Conservation (phyloP, 148 eudicot species). For the Amaranthus cruentus region DNA sequence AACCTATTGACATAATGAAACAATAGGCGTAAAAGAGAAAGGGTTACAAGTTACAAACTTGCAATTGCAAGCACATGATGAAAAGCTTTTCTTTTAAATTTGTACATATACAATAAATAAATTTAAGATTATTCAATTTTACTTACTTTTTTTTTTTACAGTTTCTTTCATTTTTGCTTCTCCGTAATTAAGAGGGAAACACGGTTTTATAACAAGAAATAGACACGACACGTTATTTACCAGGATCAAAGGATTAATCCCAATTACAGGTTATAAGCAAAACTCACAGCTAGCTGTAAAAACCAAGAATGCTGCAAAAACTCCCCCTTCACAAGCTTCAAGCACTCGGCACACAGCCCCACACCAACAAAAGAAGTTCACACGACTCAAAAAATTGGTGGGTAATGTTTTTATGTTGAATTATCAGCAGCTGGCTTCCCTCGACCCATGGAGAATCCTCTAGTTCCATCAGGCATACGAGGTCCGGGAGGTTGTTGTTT, state of each 20-base stretch:
- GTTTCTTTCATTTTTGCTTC: neutral
- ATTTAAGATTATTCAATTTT: neutral
- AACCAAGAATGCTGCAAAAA: conserved; percentile 6
- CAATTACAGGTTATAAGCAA: conserved; percentile 12
- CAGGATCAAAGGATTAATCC: conserved; percentile 11
- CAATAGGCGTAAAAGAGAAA: too few relatives aligned
- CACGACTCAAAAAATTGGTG: conserved; percentile 4
- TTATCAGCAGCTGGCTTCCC: conserved; percentile 66
- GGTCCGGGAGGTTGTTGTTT: conserved; percentile 86
- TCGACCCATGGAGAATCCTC: conserved; percentile 94
- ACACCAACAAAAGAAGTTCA: conserved; percentile 15
- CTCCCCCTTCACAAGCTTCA: conserved; percentile 11
- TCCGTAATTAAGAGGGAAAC: conserved; percentile 2
- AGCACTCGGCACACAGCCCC: conserved; percentile 23
- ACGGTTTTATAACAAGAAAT: conserved; percentile 15
- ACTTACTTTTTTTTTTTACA: neutral
- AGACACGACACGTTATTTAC: conserved; percentile 20
- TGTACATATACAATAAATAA: too few relatives aligned
- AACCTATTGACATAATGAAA: too few relatives aligned
- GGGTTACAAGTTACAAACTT: too few relatives aligned
- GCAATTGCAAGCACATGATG: too few relatives aligned
- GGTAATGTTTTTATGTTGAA: conserved; percentile 8
- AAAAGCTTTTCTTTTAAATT: too few relatives aligned
- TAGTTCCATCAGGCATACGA: conserved; percentile 98
- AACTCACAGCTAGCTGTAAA: conserved; percentile 2